These are phyloP conservation scores for Neonectria magnoliae DNA, from an alignment of 2,329 filamentous ascomycete genomes.

Conservation along the genomic window DNA sequence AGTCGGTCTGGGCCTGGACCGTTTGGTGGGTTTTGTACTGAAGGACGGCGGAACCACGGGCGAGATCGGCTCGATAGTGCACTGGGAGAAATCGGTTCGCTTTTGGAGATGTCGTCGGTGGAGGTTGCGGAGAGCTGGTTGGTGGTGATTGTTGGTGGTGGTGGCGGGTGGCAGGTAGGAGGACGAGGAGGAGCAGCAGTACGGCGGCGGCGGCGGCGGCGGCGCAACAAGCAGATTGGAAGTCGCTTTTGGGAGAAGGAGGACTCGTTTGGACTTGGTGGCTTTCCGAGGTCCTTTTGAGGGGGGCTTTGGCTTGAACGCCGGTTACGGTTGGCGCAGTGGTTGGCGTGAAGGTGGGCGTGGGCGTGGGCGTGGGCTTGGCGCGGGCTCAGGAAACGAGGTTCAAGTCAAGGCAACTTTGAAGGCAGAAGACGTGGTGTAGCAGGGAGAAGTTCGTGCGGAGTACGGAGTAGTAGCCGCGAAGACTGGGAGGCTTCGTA, in stretches of 20 bases:
- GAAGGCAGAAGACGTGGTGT: neutral
- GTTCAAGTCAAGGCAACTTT: neutral
- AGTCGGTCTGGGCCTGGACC: conserved; percentile 35
- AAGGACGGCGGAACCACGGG: conserved; percentile 37
- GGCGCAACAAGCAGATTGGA: neutral
- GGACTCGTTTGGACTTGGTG: neutral
- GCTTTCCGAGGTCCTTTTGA: neutral
- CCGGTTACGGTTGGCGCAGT: neutral
- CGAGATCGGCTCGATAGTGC: conserved; percentile 35
- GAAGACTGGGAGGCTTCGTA: neutral
- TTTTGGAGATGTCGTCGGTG: conserved; percentile 29
- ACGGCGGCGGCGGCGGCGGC: neutral
- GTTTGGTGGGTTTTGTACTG: conserved; percentile 37
- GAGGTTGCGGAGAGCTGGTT: conserved; percentile 18
- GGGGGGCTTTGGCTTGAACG: neutral
- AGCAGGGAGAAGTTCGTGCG: neutral
- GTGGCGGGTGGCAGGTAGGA: neutral
- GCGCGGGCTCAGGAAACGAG: neutral
- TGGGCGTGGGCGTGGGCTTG: neutral
- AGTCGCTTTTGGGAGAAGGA: neutral
- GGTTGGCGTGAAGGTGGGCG: conserved; percentile 1
- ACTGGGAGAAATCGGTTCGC: conserved; percentile 28
- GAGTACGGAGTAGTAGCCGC: too few relatives aligned
- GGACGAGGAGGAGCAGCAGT: neutral
- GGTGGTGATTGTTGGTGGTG: conserved; percentile 18